Evolutionary conservation across 345 rosid species (phyloP), one percentile per base, ranked within the genome.

Genomic region (Hibiscus syriacus): DNA sequence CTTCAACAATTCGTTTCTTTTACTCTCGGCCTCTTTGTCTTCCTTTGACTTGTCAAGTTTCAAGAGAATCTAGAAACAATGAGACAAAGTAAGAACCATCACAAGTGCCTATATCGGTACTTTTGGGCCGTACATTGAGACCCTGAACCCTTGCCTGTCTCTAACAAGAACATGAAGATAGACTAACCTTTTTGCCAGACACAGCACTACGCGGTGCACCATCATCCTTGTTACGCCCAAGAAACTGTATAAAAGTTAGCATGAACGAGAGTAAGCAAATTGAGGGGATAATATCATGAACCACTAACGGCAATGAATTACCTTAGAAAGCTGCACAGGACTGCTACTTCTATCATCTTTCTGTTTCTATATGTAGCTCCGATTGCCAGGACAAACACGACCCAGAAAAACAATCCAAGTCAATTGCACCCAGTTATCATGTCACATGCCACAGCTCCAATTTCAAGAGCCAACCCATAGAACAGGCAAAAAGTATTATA

Each of bases 371-470:
- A 83, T 78, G 70, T 34, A 49, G 85, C 90, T 89, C 97, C 79
- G 81, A 82, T 80, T 80, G 92, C 92, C 94, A 93, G 55, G 81
- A 82, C 74, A 80, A 73, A 72, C 77, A 80, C 58, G 49, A 79
- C 76, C 80, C 78, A 78, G 77, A 74, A 76, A 83, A 64, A 84
- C 67, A 73, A 87, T 74, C 84, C 82, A 89, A 84, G 74, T 61
- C 76, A 82, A 85, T 66, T 77, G 85, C 78, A 67, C 71, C 94
- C 88, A 74, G 81, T 74, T 76, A 85, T 70, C 83, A 85, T 78
- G 95, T 80, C 91, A 84, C 74, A 81, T 82, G 76, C 81, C 90
- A 86, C 96, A 87, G 99, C 99, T 94, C 99, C 95, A 89, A 89
- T 80, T 85, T 82, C 89, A 64, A 83, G 96, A 87, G 96, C 93